Conservation (phyloP, 1,139 yeast species). For the Scheffersomyces titani region DNA sequence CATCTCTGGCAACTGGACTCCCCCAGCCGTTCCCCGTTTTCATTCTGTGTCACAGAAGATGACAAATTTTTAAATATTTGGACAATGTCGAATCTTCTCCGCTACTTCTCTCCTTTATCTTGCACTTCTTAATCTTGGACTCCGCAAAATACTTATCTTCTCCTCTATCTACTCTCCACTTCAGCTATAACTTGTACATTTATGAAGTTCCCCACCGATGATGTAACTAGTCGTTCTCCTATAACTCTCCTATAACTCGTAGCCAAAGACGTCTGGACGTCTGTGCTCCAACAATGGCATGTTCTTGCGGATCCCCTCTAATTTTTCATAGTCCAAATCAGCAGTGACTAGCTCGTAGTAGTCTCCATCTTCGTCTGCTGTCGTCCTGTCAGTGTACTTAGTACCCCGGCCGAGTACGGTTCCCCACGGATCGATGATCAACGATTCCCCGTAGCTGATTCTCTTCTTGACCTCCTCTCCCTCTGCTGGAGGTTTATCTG, state of each 20-base stretch:
- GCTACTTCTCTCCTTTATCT: not conserved
- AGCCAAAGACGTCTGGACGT: slow-evolving; percentile 56
- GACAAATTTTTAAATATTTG: not conserved
- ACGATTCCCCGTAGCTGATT: slow-evolving; percentile 79
- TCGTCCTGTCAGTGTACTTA: slow-evolving; percentile 27
- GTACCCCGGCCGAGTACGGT: slow-evolving; percentile 61
- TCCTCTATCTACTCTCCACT: not conserved
- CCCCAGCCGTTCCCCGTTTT: no score
- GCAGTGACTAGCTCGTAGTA: slow-evolving; percentile 60
- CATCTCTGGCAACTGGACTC: no score
- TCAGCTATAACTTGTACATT: not conserved
- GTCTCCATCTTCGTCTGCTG: slow-evolving; percentile 53
- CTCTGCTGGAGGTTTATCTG: slow-evolving; percentile 20
- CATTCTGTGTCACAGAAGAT: not conserved
- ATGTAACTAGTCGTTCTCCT: not conserved
- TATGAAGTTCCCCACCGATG: not conserved
- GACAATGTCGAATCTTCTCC: not conserved
- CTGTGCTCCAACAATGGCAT: slow-evolving; percentile 80
- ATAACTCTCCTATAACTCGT: slow-evolving; percentile 14
- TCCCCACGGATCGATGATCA: slow-evolving; percentile 93
- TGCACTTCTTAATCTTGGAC: not conserved
- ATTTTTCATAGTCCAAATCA: slow-evolving; percentile 59
- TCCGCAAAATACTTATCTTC: not conserved
- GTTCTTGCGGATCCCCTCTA: slow-evolving; percentile 54
- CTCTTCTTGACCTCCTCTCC: slow-evolving; percentile 41